These are phyloP conservation scores for Lichenothelia convexa DNA, from an alignment of 495 filamentous ascomycete species.

Conservation along the genomic window DNA sequence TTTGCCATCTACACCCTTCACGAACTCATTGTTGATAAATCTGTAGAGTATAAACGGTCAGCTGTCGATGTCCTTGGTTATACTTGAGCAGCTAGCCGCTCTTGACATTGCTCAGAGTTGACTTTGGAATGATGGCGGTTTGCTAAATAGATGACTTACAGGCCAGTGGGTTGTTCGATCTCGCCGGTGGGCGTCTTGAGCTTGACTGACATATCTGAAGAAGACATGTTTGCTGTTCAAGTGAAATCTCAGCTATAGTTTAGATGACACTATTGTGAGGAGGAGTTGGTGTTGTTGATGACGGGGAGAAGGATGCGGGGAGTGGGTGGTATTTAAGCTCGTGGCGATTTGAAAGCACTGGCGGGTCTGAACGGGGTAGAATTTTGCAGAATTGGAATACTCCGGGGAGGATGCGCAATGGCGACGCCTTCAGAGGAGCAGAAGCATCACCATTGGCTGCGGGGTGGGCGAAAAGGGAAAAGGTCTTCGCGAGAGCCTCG, in stretches of 20 bases:
- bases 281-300: background rate
- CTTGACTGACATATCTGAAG: too few relatives aligned
- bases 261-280: too few relatives aligned
- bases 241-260: too few relatives aligned
- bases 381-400: too few relatives aligned
- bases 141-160: slow-evolving; percentile 70
- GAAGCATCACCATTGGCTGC: too few relatives aligned
- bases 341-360: too few relatives aligned
- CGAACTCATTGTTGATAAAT: slow-evolving; percentile 97
- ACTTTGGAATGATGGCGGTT: background rate
- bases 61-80: background rate
- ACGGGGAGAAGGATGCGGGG: background rate
- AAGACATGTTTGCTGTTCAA: slow-evolving; percentile 16
- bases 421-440: too few relatives aligned
- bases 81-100: background rate
- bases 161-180: slow-evolving; percentile 69
- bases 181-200: slow-evolving; percentile 58
- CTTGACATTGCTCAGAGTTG: background rate
- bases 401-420: too few relatives aligned
- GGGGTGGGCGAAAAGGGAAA: too few relatives aligned
- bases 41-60: slow-evolving; percentile 24
- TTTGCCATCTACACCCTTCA: slow-evolving; percentile 64
- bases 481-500: too few relatives aligned
- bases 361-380: too few relatives aligned
- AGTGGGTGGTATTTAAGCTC: too few relatives aligned